Percentiles rank a stretch among this genome's conserved stretches.
phyloP scores from a whole-genome alignment of 75 land plant genomes.

The Azolla pinnata region DNA sequence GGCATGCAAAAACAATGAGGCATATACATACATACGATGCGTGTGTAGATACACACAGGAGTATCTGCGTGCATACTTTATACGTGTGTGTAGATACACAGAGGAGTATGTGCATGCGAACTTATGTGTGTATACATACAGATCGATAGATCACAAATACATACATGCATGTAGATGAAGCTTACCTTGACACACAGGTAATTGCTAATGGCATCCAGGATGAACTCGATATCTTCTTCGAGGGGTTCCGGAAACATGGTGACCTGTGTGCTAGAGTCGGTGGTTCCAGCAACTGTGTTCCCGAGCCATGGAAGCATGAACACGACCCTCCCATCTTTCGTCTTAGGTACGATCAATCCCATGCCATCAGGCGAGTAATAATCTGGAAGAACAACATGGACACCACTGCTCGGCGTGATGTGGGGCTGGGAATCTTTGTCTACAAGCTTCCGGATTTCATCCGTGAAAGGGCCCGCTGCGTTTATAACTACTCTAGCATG shows the following conservation, averaged over 20 bases:
- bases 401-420: constrained; percentile 94
- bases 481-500: constrained; percentile 89
- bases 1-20: neutral
- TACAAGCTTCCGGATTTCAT: constrained; percentile 68
- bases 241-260: constrained; percentile 90
- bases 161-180: neutral
- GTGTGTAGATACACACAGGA: neutral
- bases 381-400: constrained; percentile 91
- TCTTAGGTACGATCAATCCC: constrained; percentile 97
- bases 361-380: constrained; percentile 95
- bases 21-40: neutral
- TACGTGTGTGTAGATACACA: neutral
- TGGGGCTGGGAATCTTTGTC: constrained; percentile 50
- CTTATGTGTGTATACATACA: neutral
- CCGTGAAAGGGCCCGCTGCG: constrained; percentile 98
- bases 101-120: neutral
- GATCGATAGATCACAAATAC: neutral
- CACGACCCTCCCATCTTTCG: constrained; percentile 96
- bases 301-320: constrained; percentile 99
- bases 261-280: constrained; percentile 70
- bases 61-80: neutral
- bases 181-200: constrained; percentile 85
- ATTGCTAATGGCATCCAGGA: constrained; percentile 90
- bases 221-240: constrained; percentile 96
- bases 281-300: constrained; percentile 91